Percentiles rank a stretch among this genome's conserved stretches.
Evolutionary conservation across 2,329 filamentous ascomycete species (phyloP).

Genomic region (Ophiostoma angusticollis): DNA sequence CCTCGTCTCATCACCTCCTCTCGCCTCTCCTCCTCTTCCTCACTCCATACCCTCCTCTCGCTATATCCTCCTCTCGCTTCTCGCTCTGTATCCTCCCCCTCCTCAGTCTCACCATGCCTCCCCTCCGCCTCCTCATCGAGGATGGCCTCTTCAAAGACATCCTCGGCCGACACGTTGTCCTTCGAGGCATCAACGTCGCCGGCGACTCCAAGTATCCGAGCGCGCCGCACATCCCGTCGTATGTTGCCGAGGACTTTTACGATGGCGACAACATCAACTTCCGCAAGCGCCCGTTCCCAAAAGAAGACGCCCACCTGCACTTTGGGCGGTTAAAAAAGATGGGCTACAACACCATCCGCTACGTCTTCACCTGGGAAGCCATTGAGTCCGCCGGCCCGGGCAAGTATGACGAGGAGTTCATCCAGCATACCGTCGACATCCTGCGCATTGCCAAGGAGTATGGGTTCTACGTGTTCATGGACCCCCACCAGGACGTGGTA

Average conservation of each 20-base stretch:
- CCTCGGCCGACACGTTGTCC: conserved; percentile 69
- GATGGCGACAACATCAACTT: conserved; percentile 88
- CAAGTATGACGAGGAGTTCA: conserved; percentile 86
- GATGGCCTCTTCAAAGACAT: conserved; percentile 72
- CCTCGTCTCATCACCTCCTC: too few species aligned
- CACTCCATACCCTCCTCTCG: background rate
- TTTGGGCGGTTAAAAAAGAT: conserved; percentile 76
- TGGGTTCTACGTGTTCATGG: conserved; percentile 96
- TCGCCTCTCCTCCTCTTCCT: background rate
- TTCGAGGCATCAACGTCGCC: conserved; percentile 89
- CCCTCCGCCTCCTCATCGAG: conserved; percentile 69
- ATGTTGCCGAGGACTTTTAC: conserved; percentile 69
- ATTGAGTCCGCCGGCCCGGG: conserved; percentile 86
- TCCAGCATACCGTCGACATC: conserved; percentile 77
- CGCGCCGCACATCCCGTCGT: conserved; percentile 67
- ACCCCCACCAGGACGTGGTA: conserved; percentile 95
- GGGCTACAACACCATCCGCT: conserved; percentile 93
- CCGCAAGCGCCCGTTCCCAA: conserved; percentile 68
- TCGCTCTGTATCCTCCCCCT: background rate
- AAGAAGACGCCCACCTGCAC: conserved; percentile 72
- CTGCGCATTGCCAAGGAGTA: conserved; percentile 76
- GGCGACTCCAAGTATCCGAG: conserved; percentile 84
- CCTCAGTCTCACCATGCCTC: conserved; percentile 45
- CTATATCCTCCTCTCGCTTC: too few species aligned
- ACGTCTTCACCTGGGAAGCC: conserved; percentile 98